Evolutionary conservation across 441 rosid genomes (phyloP).

Genomic region (Erodium moschatum): DNA sequence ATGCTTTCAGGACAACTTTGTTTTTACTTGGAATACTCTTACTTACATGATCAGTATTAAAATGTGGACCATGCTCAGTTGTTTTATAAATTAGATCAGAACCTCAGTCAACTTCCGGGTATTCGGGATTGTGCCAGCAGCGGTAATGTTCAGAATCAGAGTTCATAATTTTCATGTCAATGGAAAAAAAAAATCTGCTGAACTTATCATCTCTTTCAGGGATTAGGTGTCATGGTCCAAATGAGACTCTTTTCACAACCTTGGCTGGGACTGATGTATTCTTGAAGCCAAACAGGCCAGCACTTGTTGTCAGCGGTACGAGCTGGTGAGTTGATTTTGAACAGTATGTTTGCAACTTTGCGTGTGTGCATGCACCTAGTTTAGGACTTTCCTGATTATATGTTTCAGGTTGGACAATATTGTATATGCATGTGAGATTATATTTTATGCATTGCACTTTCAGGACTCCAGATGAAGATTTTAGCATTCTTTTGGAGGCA

Average conservation of each 20-base stretch:
- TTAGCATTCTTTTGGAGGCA: constrained; percentile 86
- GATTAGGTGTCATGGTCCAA: constrained; percentile 18
- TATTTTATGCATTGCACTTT: constrained; percentile 17
- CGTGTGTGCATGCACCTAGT: neutral
- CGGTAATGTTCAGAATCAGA: constrained; percentile 36
- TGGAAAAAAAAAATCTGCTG: neutral
- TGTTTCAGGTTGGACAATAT: neutral
- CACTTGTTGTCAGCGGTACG: constrained; percentile 59
- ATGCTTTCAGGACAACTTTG: constrained; percentile 4
- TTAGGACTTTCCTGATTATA: neutral
- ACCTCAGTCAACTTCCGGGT: constrained; percentile 44
- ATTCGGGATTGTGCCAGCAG: constrained; percentile 47
- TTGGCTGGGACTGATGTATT: constrained; percentile 30
- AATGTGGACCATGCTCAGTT: constrained; percentile 40
- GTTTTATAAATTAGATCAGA: constrained; percentile 62
- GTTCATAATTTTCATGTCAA: neutral
- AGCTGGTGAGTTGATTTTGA: constrained; percentile 54
- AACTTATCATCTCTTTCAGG: neutral
- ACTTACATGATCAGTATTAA: constrained; percentile 14
- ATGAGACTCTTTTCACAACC: constrained; percentile 58
- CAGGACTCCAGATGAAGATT: constrained; percentile 99
- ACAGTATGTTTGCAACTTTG: neutral
- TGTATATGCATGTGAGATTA: neutral
- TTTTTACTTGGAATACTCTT: neutral
- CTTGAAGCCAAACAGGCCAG: constrained; percentile 58